Percentiles rank a stretch among this genome's conserved stretches.
These are phyloP conservation scores for Debaryomyces tyrocola DNA, from an alignment of 805 yeast species.

Conservation along the genomic window DNA sequence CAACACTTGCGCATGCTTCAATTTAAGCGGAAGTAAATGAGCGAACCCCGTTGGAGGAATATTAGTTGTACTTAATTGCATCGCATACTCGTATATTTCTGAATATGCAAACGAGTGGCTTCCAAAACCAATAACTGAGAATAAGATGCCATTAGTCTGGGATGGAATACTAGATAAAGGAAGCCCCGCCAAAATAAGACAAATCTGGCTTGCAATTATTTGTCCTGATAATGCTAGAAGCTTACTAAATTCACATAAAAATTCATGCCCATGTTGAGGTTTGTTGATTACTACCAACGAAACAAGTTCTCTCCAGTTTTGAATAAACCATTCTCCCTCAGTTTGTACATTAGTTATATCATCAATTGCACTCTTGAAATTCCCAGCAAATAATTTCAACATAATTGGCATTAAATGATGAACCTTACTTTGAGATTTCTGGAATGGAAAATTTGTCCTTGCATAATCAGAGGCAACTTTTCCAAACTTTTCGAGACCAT, in stretches of 20 bases:
- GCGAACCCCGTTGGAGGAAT: slow-evolving; percentile 44
- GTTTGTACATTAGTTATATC: slow-evolving; percentile 43
- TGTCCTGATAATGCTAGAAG: slow-evolving; percentile 36
- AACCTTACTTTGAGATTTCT: slow-evolving; percentile 38
- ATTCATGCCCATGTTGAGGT: slow-evolving; percentile 28
- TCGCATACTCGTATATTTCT: slow-evolving; percentile 66
- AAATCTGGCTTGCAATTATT: slow-evolving; percentile 40
- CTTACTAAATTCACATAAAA: slow-evolving; percentile 52
- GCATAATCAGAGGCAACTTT: slow-evolving; percentile 58
- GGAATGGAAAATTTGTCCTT: slow-evolving; percentile 44
- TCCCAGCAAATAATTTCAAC: slow-evolving; percentile 66
- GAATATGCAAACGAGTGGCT: slow-evolving; percentile 46
- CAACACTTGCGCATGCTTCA: slow-evolving; percentile 65
- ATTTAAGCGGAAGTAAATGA: slow-evolving; percentile 58
- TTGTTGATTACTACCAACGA: slow-evolving; percentile 38
- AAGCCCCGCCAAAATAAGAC: slow-evolving; percentile 47
- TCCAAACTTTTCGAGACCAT: slow-evolving; percentile 62
- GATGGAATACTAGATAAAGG: slow-evolving; percentile 35
- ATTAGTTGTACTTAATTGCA: slow-evolving; percentile 22
- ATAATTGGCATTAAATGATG: slow-evolving; percentile 52
- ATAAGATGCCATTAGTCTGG: slow-evolving; percentile 30
- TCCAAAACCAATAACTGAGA: slow-evolving; percentile 40
- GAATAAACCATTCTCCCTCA: slow-evolving; percentile 49
- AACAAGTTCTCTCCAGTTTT: slow-evolving; percentile 52
- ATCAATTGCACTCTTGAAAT: slow-evolving; percentile 51